These are phyloP conservation scores for Fusarium udum DNA, from an alignment of 2,329 filamentous ascomycete genomes.

Conservation along the genomic window DNA sequence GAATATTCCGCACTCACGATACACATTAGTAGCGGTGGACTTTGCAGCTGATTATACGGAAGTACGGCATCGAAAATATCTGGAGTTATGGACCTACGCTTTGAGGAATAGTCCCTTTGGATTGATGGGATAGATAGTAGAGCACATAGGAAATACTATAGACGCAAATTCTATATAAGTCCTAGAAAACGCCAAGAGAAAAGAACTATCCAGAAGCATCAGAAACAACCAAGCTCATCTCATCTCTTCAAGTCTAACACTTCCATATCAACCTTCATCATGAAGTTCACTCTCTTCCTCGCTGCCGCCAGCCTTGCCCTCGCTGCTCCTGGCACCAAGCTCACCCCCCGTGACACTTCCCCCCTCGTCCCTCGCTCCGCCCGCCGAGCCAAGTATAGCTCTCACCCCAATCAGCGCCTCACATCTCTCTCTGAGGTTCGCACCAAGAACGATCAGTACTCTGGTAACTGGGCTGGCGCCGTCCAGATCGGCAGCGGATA, in stretches of 20 bases:
- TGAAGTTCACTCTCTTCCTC: conserved; percentile 15
- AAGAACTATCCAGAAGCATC: neutral
- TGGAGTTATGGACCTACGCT: neutral
- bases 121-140: neutral
- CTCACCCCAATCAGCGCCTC: conserved; percentile 1
- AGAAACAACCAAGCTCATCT: neutral
- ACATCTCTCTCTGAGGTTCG: neutral
- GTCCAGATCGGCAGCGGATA: conserved; percentile 3
- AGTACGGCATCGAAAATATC: neutral
- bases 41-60: neutral
- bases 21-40: neutral
- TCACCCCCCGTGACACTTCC: conserved; percentile 2
- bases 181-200: neutral
- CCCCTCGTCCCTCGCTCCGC: conserved; percentile 7
- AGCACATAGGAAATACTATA: accelerated
- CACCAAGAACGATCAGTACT: conserved; percentile 8
- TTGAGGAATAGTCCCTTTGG: neutral
- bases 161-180: neutral
- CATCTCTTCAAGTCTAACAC: neutral
- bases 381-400: conserved; percentile 2
- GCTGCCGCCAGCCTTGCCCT: neutral
- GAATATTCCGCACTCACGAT: neutral
- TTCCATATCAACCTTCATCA: neutral
- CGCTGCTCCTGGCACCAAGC: conserved; percentile 10
- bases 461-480: conserved; percentile 1